Base-by-base conservation (phyloP, 2,329 filamentous ascomycete species). In the Colletotrichum chlorophyti region DNA sequence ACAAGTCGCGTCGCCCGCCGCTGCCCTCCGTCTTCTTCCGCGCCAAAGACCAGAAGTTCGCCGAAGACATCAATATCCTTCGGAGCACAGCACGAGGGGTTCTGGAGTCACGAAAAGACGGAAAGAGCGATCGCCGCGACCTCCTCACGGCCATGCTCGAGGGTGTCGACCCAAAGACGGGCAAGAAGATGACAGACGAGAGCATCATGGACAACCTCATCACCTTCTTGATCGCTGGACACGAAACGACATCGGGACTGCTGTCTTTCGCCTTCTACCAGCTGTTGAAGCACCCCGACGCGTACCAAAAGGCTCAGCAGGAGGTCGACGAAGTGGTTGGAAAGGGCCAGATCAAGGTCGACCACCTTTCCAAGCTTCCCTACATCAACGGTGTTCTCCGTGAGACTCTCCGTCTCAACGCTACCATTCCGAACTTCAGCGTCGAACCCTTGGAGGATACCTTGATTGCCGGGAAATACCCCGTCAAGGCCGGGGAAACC, bases 311-410 rank as follows among this genome's bases (percentile, higher is more conserved):
- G 63, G 86, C 87, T 0, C 87, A 88, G 62, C 70, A 85, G 58
- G 89, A 93, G 68, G 85, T 92, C 5, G 89, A 91, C 65, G 65
- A 72, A 0, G 85, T 91, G 1, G 72, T 90, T 41, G 88, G 88
- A 3, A 79, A 76, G 51, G 79, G 79, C 0, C 76, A 79, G 23
- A 79, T 90, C 31, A 79, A 72, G 9, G 75, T 83, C 3, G 80
- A 87, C 2, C 85, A 90, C 65, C 71, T 91, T 49, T 74, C 79
- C 9, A 83, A 84, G 64, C 75, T 91, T 15, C 80, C 81, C 4
- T 91, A 91, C 65, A 77, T 90, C 57, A 79, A 83, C 23, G 88
- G 84, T 5, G 74, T 86, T 34, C 75, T 91, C 32, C 80, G 84
- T 14, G 89, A 91, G 71, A 82, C 65, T 0, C 65, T 72, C 0